Percentiles rank a stretch among this genome's conserved stretches.
Conservation (phyloP, 2,329 filamentous ascomycete species). For the Corinectria fuckeliana region DNA sequence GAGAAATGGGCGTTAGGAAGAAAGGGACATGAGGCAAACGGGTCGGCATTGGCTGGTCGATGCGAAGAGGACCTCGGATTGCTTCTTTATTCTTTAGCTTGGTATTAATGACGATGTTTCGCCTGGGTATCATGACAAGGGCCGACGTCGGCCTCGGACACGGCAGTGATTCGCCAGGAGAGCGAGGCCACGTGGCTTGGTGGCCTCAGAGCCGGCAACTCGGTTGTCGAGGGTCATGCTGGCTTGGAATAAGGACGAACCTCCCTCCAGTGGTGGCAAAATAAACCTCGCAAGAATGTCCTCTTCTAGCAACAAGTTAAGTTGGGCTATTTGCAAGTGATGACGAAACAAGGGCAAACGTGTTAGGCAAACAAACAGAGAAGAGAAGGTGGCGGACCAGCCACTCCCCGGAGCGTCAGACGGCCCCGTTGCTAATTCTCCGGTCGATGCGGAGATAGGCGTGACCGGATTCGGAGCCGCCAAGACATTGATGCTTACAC, state of each 20-base stretch:
- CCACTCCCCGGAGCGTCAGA: neutral
- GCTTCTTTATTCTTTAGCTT: neutral
- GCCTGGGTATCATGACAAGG: conserved; percentile 6
- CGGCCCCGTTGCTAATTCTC: too few species aligned
- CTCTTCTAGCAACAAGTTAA: neutral
- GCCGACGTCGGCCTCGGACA: neutral
- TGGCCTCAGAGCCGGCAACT: conserved; percentile 4
- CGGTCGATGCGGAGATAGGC: conserved; percentile 4
- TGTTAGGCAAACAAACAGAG: neutral
- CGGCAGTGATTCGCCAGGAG: neutral
- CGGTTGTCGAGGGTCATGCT: neutral
- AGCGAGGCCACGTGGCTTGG: neutral
- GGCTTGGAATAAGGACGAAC: neutral
- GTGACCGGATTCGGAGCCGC: conserved; percentile 1
- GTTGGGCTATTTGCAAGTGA: neutral
- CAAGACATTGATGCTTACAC: neutral
- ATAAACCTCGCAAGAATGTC: neutral
- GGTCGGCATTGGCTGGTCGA: neutral
- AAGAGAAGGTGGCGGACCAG: too few species aligned
- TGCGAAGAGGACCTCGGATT: neutral
- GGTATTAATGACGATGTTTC: conserved; percentile 12
- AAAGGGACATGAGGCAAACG: neutral
- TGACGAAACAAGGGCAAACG: neutral
- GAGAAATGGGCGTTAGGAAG: conserved; percentile 23
- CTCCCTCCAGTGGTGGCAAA: neutral